Evolutionary conservation across 2,329 filamentous ascomycete species (phyloP).

Genomic region (Penicillium frequentans): DNA sequence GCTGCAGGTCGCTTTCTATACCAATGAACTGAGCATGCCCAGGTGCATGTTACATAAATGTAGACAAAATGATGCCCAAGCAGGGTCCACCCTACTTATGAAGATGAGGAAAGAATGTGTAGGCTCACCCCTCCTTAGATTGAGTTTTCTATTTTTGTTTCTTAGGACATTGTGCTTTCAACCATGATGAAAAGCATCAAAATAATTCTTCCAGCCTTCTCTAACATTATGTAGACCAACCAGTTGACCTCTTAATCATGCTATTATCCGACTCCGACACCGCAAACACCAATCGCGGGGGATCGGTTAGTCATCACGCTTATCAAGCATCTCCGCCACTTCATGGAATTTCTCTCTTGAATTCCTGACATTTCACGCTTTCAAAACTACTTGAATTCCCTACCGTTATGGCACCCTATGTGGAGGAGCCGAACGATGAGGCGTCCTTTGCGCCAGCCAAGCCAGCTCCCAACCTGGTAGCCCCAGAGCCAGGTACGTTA

Average conservation of each 20-base stretch:
- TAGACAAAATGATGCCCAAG: neutral
- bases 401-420: slow-evolving; percentile 70
- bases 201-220: neutral
- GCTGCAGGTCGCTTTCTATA: neutral
- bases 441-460: slow-evolving; percentile 73
- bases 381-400: neutral
- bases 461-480: slow-evolving; percentile 78
- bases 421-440: slow-evolving; percentile 71
- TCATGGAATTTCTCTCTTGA: slow-evolving; percentile 5
- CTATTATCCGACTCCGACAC: neutral
- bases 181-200: neutral
- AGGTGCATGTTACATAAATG: neutral
- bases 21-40: neutral
- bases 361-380: neutral
- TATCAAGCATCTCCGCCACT: slow-evolving; percentile 37
- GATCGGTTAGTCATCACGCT: slow-evolving; percentile 32
- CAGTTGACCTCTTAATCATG: too few relatives aligned
- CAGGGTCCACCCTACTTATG: neutral
- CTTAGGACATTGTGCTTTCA: too few relatives aligned
- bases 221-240: neutral
- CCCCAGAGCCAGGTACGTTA: slow-evolving; percentile 73
- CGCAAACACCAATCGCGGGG: slow-evolving; percentile 26
- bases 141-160: too few relatives aligned
- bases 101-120: too few relatives aligned
- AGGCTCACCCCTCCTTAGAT: too few relatives aligned